phyloP scores from a whole-genome alignment of 495 filamentous ascomycete genomes.

The Daldinia vernicosa region DNA sequence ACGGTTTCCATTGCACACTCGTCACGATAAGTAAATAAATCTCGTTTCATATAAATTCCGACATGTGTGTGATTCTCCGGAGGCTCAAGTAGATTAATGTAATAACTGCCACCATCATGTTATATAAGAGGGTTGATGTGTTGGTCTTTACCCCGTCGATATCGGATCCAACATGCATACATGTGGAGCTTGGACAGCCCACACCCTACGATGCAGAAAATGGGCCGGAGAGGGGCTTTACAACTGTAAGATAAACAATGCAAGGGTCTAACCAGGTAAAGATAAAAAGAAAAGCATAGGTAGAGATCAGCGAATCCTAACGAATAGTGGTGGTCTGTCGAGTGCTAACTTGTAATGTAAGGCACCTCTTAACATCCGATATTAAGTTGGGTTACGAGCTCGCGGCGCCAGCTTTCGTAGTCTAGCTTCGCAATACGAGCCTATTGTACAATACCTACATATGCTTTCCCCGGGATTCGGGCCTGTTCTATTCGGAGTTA shows the following conservation, averaged over 20 bases:
- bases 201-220: not conserved
- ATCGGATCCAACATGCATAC: not conserved
- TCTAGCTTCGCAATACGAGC: not conserved
- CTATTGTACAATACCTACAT: not conserved
- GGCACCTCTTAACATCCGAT: not conserved
- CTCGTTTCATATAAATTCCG: not conserved
- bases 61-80: not conserved
- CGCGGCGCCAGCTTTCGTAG: not conserved
- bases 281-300: not conserved
- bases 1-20: not conserved
- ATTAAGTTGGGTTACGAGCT: not conserved
- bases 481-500: not conserved
- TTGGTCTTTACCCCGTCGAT: not conserved
- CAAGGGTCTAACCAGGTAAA: not conserved
- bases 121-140: not conserved
- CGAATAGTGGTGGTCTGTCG: not conserved
- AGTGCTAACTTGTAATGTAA: not conserved
- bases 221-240: not conserved
- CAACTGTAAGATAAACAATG: slow-evolving; percentile 1
- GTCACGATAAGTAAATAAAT: not conserved
- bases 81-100: not conserved
- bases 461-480: not conserved
- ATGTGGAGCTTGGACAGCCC: not conserved
- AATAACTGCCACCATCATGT: not conserved
- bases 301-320: not conserved